phyloP scores from a whole-genome alignment of 345 rosid genomes.

The Triadica sebifera region DNA sequence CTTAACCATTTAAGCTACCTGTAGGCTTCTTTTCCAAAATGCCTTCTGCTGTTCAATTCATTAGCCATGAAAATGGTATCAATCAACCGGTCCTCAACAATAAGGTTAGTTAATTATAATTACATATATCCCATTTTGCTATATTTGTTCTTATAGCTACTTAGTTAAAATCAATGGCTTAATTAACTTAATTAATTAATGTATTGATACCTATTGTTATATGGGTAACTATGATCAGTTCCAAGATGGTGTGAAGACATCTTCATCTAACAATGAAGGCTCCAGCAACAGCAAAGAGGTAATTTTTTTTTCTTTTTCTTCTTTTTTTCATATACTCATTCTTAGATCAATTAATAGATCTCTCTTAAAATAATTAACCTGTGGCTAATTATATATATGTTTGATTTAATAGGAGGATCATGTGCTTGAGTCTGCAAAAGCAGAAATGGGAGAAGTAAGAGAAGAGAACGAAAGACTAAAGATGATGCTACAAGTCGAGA shows the following conservation, averaged over 20 bases:
- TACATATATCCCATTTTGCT: no score
- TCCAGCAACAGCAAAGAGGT: conserved; percentile 31
- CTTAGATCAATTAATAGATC: background rate
- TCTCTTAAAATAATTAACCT: background rate
- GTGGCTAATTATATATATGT: no score
- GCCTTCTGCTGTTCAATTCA: conserved; percentile 25
- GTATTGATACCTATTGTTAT: no score
- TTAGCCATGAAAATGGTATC: conserved; percentile 29
- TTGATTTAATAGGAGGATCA: conserved; percentile 28
- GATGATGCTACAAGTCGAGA: conserved; percentile 52
- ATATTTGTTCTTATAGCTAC: no score
- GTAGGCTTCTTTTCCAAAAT: background rate
- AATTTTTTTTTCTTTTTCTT: background rate
- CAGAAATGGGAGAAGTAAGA: conserved; percentile 68
- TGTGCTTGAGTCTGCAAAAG: conserved; percentile 58
- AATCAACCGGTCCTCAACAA: no score
- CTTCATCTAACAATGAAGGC: conserved; percentile 28
- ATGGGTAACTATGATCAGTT: background rate
- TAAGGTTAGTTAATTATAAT: background rate
- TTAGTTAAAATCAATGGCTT: no score
- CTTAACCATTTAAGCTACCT: no score
- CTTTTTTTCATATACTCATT: no score
- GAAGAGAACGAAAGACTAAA: conserved; percentile 71
- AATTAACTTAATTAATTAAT: no score
- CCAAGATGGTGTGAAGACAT: conserved; percentile 19